A percentile compares a stretch with the other conserved stretches of the same genome.
Conservation (phyloP, 306 rosid species). For the Sesbania bispinosa region DNA sequence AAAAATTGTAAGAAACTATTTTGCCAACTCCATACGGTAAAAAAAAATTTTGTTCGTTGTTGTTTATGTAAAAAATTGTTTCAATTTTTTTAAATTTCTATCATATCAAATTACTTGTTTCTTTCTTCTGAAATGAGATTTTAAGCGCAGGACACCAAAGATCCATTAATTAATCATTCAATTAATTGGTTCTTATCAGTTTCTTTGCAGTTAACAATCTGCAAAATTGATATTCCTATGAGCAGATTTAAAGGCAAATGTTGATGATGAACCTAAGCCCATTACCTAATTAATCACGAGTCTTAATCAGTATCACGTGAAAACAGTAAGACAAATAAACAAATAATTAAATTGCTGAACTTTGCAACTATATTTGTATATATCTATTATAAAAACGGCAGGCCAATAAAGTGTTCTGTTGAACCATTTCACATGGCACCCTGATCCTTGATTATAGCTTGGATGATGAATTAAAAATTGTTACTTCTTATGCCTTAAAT, state of each 20-base stretch:
- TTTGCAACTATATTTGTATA: not conserved
- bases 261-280: not conserved
- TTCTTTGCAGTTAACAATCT: not conserved
- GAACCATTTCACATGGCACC: not conserved
- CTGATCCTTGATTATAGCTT: not conserved
- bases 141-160: too few species aligned
- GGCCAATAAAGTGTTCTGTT: not conserved
- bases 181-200: not conserved
- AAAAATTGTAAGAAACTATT: too few species aligned
- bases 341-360: not conserved
- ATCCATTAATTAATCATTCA: not conserved
- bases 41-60: too few species aligned
- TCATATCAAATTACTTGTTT: too few species aligned
- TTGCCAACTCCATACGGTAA: too few species aligned
- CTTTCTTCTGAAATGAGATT: too few species aligned
- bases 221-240: not conserved
- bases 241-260: not conserved
- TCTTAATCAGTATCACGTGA: not conserved
- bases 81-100: too few species aligned
- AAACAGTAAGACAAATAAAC: too few species aligned
- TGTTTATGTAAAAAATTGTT: too few species aligned
- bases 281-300: not conserved
- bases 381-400: not conserved
- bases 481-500: not conserved
- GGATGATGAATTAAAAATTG: not conserved